Evolutionary conservation across 352 stramenopile species (phyloP).

Genomic region (Blastocystis sp.): DNA sequence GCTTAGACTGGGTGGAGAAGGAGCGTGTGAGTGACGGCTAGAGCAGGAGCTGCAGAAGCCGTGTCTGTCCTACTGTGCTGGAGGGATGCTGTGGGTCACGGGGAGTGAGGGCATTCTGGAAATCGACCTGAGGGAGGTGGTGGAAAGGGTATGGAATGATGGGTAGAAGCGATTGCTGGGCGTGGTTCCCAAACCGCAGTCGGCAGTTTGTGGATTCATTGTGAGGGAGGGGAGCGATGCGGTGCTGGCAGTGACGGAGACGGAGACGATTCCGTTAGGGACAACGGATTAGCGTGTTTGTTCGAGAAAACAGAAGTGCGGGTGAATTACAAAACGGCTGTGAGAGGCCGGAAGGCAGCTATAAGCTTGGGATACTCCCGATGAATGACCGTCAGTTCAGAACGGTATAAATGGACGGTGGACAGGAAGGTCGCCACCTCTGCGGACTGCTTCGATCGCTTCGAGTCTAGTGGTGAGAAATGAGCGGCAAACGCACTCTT

Average conservation of each 20-base stretch:
- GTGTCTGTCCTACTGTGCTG: not conserved
- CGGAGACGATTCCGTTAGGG: not conserved
- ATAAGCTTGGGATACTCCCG: conserved; percentile 3
- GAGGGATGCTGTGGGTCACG: not conserved
- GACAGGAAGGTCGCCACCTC: not conserved
- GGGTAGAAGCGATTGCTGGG: conserved; percentile 27
- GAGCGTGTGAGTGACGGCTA: not conserved
- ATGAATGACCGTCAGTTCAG: not conserved
- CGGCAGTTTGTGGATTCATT: not conserved
- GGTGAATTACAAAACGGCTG: not conserved
- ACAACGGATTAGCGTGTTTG: not conserved
- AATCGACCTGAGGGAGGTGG: conserved; percentile 26
- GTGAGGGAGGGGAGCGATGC: not conserved
- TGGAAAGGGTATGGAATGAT: not conserved
- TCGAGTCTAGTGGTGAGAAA: not conserved
- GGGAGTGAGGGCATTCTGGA: not conserved
- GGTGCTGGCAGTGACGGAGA: not conserved
- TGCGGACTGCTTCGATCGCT: not conserved
- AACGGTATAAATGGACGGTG: not conserved
- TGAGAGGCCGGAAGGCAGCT: not conserved
- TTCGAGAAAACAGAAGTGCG: not conserved
- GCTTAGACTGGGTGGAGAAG: not conserved
- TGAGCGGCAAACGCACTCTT: not conserved
- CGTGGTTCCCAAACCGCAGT: not conserved
- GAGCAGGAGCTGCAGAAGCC: not conserved